Conservation (phyloP, 768 basidiomycete species). For the Suillus placidus region DNA sequence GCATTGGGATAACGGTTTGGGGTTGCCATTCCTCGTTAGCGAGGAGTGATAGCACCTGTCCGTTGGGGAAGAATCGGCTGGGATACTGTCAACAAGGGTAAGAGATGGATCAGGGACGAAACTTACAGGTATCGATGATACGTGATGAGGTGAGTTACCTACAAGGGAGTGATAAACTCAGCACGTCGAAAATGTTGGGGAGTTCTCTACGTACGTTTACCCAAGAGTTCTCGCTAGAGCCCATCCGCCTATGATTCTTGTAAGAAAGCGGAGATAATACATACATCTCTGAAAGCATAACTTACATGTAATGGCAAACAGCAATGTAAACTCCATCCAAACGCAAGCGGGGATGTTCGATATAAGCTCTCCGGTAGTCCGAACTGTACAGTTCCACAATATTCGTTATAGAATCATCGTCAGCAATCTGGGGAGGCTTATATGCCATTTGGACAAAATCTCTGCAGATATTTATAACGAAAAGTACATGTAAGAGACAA, state of each 20-base stretch:
- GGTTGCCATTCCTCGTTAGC: conserved; percentile 78
- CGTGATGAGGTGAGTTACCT: conserved; percentile 86
- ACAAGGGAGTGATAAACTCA: conserved; percentile 14
- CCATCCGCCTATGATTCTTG: conserved; percentile 55
- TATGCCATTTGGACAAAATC: conserved; percentile 67
- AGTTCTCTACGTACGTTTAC: conserved; percentile 61
- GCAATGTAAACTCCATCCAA: conserved; percentile 91
- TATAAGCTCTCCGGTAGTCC: conserved; percentile 75
- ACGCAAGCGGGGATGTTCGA: conserved; percentile 85
- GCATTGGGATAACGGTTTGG: conserved; percentile 69
- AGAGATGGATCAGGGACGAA: neutral
- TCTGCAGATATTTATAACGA: conserved; percentile 38
- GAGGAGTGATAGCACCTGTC: conserved; percentile 82
- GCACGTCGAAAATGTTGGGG: neutral
- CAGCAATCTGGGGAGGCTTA: conserved; percentile 72
- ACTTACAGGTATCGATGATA: conserved; percentile 90
- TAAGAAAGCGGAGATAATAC: conserved; percentile 13
- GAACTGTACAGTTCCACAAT: conserved; percentile 55
- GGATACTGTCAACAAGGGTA: conserved; percentile 7
- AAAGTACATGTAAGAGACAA: conserved; percentile 4
- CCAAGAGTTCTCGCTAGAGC: conserved; percentile 85
- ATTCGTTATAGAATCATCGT: conserved; percentile 48
- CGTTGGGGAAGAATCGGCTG: conserved; percentile 87
- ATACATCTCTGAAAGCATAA: conserved; percentile 15
- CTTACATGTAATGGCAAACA: conserved; percentile 85